Base-by-base conservation (phyloP, 2,329 filamentous ascomycete species). In the Plectosphaerella plurivora region DNA sequence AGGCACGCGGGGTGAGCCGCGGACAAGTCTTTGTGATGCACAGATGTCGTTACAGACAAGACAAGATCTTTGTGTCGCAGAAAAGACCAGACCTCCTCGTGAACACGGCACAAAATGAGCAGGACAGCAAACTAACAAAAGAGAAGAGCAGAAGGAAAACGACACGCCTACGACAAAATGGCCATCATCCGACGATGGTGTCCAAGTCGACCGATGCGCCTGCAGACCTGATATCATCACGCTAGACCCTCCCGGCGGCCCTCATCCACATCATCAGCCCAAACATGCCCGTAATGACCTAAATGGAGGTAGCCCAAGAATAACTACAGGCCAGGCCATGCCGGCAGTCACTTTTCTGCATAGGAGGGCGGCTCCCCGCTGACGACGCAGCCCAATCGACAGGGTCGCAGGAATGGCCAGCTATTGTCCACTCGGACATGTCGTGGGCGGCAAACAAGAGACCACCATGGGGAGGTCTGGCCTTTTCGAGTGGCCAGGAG, bases 371-470 rank as follows among this genome's bases (percentile, higher is more conserved):
- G 37, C 39, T 50, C 22, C 24, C 33, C 18, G 20, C 37, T 42
- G 22, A 36, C 48, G 39, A 33, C 37, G 42, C 18, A 36, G 48
- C 48, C 25, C 37, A 28, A 50, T 50, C 48, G 37, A 45, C 22
- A 15, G 20, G 48, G 48, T 44, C 39, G 48, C 48, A 50, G 44
- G 36, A 33, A 39, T 54, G 55, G 53, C 55, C 45, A 49, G 46
- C 47, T 52, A 51, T 55, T 52, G 55, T 55, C 55, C 56, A 54
- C 50, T 39, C 51, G 51, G 51, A 49, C 22, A 22, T 24, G n/a
- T 33, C 15, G 39, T 41, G 22, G 48, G 48, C 48, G 48, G 48
- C 48, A 50, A 41, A 11, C 18, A 22, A 41, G 48, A 33, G 39
- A 44, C 48, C 25, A 44, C 48, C n/a, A 33, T 20, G 47, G 35